Evolutionary conservation across 768 basidiomycete genomes (phyloP).

Genomic region (Phaffia tasmanica): DNA sequence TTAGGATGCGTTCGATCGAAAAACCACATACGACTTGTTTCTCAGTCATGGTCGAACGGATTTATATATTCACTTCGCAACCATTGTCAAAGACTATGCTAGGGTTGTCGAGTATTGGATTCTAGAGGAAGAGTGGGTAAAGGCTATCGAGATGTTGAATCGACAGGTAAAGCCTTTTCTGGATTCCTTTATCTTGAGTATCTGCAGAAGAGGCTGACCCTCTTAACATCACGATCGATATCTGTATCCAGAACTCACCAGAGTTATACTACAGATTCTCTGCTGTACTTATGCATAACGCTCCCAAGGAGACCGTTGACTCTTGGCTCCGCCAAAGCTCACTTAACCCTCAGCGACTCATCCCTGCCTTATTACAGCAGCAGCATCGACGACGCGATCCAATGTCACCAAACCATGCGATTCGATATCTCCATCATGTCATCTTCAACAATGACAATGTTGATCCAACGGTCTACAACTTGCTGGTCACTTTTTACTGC

Average conservation of each 20-base stretch:
- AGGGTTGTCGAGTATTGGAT: slow-evolving; percentile 87
- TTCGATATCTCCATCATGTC: slow-evolving; percentile 75
- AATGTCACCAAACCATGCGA: slow-evolving; percentile 54
- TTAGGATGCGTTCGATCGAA: slow-evolving; percentile 69
- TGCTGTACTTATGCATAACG: slow-evolving; percentile 70
- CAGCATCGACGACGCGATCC: slow-evolving; percentile 7
- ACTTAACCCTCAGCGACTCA: slow-evolving; percentile 69
- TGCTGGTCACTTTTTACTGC: slow-evolving; percentile 74
- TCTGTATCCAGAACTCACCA: slow-evolving; percentile 52
- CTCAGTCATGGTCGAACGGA: slow-evolving; percentile 86
- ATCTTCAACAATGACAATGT: slow-evolving; percentile 57
- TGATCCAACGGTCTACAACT: slow-evolving; percentile 82
- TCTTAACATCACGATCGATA: not conserved
- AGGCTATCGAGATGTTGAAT: slow-evolving; percentile 80
- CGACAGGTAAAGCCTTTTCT: slow-evolving; percentile 53
- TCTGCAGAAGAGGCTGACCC: not conserved
- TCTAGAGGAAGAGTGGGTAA: slow-evolving; percentile 79
- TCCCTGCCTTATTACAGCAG: slow-evolving; percentile 70
- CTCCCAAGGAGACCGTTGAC: slow-evolving; percentile 81
- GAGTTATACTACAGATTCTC: slow-evolving; percentile 90
- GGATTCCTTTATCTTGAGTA: not conserved
- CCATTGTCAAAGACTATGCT: slow-evolving; percentile 63
- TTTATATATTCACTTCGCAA: slow-evolving; percentile 81
- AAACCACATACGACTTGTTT: slow-evolving; percentile 83
- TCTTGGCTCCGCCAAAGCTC: slow-evolving; percentile 74